Evolutionary conservation across 768 basidiomycete genomes (phyloP).

Genomic region (Tylopilus balloui): DNA sequence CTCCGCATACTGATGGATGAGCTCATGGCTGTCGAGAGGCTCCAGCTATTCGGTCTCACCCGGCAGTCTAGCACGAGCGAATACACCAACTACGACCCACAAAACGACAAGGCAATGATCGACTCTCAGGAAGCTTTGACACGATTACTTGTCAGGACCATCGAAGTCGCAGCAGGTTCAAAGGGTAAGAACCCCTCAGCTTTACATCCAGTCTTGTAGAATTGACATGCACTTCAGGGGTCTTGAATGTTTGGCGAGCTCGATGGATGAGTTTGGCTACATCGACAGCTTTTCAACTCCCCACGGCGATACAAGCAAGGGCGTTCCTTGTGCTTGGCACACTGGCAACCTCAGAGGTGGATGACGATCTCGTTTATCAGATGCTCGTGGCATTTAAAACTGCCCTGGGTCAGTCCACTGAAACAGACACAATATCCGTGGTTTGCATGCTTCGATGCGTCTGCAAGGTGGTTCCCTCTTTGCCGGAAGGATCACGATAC

Average conservation of each 20-base stretch:
- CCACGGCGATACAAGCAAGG: conserved; percentile 81
- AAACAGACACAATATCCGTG: conserved; percentile 65
- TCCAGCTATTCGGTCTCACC: conserved; percentile 69
- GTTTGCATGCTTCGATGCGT: conserved; percentile 89
- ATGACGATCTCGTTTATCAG: conserved; percentile 91
- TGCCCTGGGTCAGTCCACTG: conserved; percentile 62
- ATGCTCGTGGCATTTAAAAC: conserved; percentile 84
- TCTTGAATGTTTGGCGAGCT: conserved; percentile 86
- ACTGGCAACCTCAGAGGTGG: conserved; percentile 81
- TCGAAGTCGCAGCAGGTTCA: conserved; percentile 63
- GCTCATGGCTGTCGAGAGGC: conserved; percentile 49
- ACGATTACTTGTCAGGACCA: conserved; percentile 54
- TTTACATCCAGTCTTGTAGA: neutral
- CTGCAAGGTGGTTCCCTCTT: conserved; percentile 67
- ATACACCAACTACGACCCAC: conserved; percentile 53
- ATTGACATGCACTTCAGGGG: conserved; percentile 40
- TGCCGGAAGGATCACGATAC: conserved; percentile 67
- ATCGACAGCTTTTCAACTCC: conserved; percentile 85
- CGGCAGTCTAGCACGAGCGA: conserved; percentile 65
- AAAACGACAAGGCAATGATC: conserved; percentile 50
- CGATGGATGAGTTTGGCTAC: conserved; percentile 91
- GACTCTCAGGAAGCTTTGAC: conserved; percentile 66
- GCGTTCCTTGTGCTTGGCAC: conserved; percentile 80
- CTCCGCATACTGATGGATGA: conserved; percentile 62
- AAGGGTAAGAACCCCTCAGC: conserved; percentile 47